Conservation (phyloP, 352 stramenopile species). For the Phytophthora lateralis region DNA sequence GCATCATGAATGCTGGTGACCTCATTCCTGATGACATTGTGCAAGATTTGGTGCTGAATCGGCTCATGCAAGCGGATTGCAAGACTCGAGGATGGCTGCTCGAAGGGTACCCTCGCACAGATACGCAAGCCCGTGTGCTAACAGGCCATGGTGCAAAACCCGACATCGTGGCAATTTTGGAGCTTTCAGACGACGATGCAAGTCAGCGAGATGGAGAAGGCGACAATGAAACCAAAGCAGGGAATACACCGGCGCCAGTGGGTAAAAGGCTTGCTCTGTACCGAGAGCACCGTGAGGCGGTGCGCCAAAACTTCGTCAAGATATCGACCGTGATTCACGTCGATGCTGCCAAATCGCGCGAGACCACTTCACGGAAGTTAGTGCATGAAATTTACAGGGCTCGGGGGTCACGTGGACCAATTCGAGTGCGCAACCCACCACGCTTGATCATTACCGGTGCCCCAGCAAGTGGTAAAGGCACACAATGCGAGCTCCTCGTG, state of each 20-base stretch:
- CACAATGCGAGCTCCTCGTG: constrained; percentile 94
- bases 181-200: constrained; percentile 92
- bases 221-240: constrained; percentile 50
- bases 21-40: constrained; percentile 95
- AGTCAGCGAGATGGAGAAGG: constrained; percentile 79
- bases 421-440: constrained; percentile 52
- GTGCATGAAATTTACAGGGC: constrained; percentile 56
- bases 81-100: constrained; percentile 91
- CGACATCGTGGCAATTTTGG: constrained; percentile 91
- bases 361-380: constrained; percentile 48
- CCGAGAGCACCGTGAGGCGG: constrained; percentile 76
- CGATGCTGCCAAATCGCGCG: constrained; percentile 56
- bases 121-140: constrained; percentile 91
- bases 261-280: constrained; percentile 73
- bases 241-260: constrained; percentile 7
- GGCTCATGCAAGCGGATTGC: constrained; percentile 89
- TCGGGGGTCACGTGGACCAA: constrained; percentile 45
- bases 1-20: constrained; percentile 84
- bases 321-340: constrained; percentile 70
- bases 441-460: constrained; percentile 92
- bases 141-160: constrained; percentile 70
- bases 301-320: constrained; percentile 82
- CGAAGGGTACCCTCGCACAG: constrained; percentile 94
- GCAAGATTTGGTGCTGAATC: constrained; percentile 81
- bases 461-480: constrained; percentile 95